phyloP scores from a whole-genome alignment of 139 green algal genomes.

The Deuterostichococcus epilithicus region DNA sequence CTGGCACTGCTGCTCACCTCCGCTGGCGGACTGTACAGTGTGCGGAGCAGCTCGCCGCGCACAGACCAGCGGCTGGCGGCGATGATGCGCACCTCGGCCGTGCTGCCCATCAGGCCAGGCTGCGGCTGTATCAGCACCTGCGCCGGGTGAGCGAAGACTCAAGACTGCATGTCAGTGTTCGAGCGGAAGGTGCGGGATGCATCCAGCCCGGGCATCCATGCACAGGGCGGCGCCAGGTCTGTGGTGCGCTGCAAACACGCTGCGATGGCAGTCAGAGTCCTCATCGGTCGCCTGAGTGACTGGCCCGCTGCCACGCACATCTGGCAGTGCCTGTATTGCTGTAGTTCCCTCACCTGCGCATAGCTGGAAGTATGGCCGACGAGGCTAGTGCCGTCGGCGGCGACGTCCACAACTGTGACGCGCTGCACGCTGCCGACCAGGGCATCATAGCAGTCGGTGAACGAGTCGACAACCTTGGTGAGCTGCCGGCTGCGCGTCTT shows the following conservation, averaged over 20 bases:
- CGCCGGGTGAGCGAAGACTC: background rate
- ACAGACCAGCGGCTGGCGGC: constrained; percentile 64
- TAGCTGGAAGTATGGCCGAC: constrained; percentile 84
- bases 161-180: background rate
- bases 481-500: constrained; percentile 60
- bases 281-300: no score
- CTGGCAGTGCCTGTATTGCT: no score
- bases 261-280: no score
- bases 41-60: constrained; percentile 43
- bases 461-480: constrained; percentile 66
- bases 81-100: constrained; percentile 57
- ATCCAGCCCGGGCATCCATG: no score
- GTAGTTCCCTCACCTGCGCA: constrained; percentile 62
- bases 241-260: no score
- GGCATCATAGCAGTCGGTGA: constrained; percentile 38
- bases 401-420: constrained; percentile 81
- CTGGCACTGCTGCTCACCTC: background rate
- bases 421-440: constrained; percentile 61
- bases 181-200: no score
- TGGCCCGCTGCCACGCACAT: no score
- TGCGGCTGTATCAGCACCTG: constrained; percentile 65
- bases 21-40: constrained; percentile 33
- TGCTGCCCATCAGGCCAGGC: constrained; percentile 65
- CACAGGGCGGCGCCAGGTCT: no score
- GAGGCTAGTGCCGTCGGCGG: constrained; percentile 65